Evolutionary conservation across 192 early-diverging fungal species (phyloP).

Genomic region (Mortierella alpina): DNA sequence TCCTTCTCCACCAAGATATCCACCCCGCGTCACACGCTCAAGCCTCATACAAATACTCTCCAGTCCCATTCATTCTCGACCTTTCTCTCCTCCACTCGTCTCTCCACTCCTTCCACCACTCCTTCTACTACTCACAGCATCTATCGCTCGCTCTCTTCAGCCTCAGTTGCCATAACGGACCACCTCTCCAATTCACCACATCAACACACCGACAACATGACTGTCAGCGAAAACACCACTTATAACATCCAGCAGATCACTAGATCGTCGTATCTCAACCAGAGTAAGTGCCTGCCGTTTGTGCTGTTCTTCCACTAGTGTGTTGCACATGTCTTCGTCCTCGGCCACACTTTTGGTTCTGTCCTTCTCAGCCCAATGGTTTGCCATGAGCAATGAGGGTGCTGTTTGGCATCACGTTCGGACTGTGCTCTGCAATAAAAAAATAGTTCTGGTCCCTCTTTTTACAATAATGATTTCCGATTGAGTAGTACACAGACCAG

Average conservation of each 20-base stretch:
- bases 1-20: constrained; percentile 8
- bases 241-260: constrained; percentile 42
- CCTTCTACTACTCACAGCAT: constrained; percentile 6
- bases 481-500: constrained; percentile 17
- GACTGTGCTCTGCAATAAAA: neutral
- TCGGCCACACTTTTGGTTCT: neutral
- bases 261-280: constrained; percentile 49
- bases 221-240: constrained; percentile 35
- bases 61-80: neutral
- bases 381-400: neutral
- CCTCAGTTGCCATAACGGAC: constrained; percentile 14
- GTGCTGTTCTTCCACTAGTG: neutral
- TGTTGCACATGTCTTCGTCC: neutral
- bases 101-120: neutral
- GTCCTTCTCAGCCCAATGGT: neutral
- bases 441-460: neutral
- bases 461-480: constrained; percentile 24
- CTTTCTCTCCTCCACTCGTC: constrained; percentile 8
- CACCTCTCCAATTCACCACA: neutral
- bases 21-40: neutral
- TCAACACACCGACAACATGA: constrained; percentile 34
- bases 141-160: constrained; percentile 22
- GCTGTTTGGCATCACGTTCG: neutral
- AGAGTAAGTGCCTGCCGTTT: constrained; percentile 26
- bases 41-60: neutral